Base-by-base conservation (phyloP, 2,329 filamentous ascomycete species). In the Colletotrichum sublineola region DNA sequence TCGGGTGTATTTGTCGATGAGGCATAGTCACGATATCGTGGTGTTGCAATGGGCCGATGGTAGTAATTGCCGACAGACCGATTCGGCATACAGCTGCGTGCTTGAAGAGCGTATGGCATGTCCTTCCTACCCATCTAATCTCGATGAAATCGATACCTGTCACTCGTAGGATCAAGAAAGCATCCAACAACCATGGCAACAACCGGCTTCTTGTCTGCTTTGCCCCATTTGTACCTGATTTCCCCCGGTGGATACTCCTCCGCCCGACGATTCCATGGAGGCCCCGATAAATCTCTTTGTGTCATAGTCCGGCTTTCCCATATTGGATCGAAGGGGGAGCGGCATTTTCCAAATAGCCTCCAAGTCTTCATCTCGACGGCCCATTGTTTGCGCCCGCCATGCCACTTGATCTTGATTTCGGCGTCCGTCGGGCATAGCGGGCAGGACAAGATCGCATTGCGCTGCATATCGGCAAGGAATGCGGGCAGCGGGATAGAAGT, bases 151-250 rank as follows among this genome's bases (percentile, higher is more conserved):
- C 8, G 20, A 48, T 24, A 48, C 12, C 46, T n/a, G 46, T 24
- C n/a, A 40, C n/a, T 12, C 15, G 53, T 38, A 38, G 20, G 11
- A 36, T 64, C 50, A 14, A 67, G n/a, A 33, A 71, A 71, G 20
- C 29, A 40, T 29, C 61, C 58, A 24, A 74, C 74, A 24, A 74
- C 74, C 63, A 77, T 76, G 44, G 50, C 46, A 8, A 18, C 46
- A 8, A 18, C 42, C n/a, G 36, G 31, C 33, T 33, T 18, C 29
- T 29, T 24, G 53, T 63, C 50, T 36, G n/a, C 42, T 31, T 50
- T 52, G 42, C n/a, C 46, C 69, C 69, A 72, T 60, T 36, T 66
- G n/a, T 61, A 55, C 24, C 58, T 62, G 57, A 72, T 38, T 11
- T 12, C 63, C 11, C 69, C 64, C 8, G 69, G 42, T 12, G 65